Percentiles rank a stretch among this genome's conserved stretches.
Conservation (phyloP, 352 stramenopile genomes). For the Peronospora destructor region DNA sequence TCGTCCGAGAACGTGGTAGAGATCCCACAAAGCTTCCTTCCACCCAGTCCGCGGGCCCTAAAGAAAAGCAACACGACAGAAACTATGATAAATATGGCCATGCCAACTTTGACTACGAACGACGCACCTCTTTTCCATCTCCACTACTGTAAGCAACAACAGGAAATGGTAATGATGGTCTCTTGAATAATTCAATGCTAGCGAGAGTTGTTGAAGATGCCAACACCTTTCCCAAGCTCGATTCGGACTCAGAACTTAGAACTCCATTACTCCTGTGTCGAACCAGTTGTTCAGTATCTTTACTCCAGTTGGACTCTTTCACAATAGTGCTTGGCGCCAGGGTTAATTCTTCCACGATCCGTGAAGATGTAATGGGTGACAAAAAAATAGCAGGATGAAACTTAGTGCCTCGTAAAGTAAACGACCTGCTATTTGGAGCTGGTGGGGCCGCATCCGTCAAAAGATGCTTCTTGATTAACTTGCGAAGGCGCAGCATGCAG, state of each 20-base stretch:
- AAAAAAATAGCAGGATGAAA: slow-evolving; percentile 45
- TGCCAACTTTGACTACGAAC: background rate
- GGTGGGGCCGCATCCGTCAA: slow-evolving; percentile 27
- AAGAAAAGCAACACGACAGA: slow-evolving; percentile 1
- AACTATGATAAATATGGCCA: background rate
- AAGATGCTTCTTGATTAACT: slow-evolving; percentile 57
- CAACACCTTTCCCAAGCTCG: slow-evolving; percentile 18
- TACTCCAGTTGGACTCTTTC: slow-evolving; percentile 30
- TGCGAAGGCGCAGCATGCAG: slow-evolving; percentile 64
- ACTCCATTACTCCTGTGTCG: slow-evolving; percentile 34
- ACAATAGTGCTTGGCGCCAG: slow-evolving; percentile 39
- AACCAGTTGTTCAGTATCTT: slow-evolving; percentile 26
- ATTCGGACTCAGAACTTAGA: slow-evolving; percentile 29
- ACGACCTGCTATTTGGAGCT: slow-evolving; percentile 34
- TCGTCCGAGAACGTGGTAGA: slow-evolving; percentile 56
- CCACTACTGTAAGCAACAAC: slow-evolving; percentile 7
- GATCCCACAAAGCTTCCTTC: slow-evolving; percentile 60
- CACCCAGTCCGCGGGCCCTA: slow-evolving; percentile 35
- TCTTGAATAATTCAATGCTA: slow-evolving; percentile 19
- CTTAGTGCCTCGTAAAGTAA: slow-evolving; percentile 40
- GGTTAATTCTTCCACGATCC: slow-evolving; percentile 22
- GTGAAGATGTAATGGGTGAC: slow-evolving; percentile 46
- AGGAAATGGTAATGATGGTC: slow-evolving; percentile 15
- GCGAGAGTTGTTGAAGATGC: slow-evolving; percentile 27
- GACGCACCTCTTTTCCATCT: slow-evolving; percentile 40